Base-by-base conservation (phyloP, 208 protist genomes). In the Kentomonas sorsogonicus region DNA sequence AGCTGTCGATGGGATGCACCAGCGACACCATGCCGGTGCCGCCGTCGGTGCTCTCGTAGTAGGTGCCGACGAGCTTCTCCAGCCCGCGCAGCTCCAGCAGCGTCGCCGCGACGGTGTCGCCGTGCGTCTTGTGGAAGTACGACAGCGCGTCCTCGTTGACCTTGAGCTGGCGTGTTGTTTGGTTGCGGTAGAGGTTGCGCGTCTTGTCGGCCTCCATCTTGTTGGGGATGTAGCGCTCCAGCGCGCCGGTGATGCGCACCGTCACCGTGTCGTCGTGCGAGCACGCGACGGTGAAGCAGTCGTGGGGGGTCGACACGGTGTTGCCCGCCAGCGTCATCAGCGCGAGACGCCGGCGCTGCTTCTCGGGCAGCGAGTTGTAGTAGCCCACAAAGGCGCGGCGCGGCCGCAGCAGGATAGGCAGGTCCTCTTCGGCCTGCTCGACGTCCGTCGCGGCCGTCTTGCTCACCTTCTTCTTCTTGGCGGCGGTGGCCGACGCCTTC, bases 11-110 rank as follows among this genome's bases (percentile, higher is more conserved):
- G 54, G 69, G 60, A 65, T 95, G 84, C 40, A 93, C 85, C n/a
- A 96, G 83, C 13, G 86, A 90, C 53, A 94, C 89, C 88, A 96
- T 94, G 33, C 90, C 90, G 13, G 84, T 93, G 27, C 89, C 89
- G 46, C 82, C 89, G 60, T 87, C 84, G 2, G 85, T 90, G 66
- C 77, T 91, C 56, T 96, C 90, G 67, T 96, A 96, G 69, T 94
- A 96, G 22, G 90, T 96, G 22, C 84, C 81, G 46, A 96, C 86
- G 25, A 96, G 80, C 70, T 96, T 96, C 61, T 93, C 85, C 63
- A 93, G 73, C 1, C 82, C 80, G 9, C 90, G 79, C 57, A 96
- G 63, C 51, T 94, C 84, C 13, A 96, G 53, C 58, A 96, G 91
- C 10, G 77, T 81, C 36, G 67, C 72, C 10, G 90, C 90, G 6